Evolutionary conservation across 2,329 filamentous ascomycete species (phyloP).

Genomic region (Diatrype stigma): DNA sequence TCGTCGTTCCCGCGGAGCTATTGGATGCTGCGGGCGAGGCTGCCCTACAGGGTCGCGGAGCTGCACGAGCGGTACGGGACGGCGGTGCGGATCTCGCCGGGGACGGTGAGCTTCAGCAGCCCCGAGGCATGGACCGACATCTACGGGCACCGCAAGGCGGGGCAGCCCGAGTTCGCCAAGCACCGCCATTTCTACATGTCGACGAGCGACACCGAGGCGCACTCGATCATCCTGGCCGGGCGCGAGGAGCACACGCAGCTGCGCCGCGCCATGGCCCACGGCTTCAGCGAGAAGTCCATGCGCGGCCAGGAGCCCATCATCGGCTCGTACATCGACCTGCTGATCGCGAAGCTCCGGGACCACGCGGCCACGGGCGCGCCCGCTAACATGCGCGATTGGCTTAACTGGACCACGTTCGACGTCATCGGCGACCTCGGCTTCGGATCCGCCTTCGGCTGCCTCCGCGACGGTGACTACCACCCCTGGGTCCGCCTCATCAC

Average conservation of each 20-base stretch:
- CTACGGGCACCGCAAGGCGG: constrained; percentile 31
- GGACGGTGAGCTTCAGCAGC: constrained; percentile 37
- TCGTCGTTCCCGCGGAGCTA: constrained; percentile 19
- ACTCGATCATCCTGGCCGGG: constrained; percentile 26
- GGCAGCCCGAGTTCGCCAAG: constrained; percentile 28
- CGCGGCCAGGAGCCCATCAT: constrained; percentile 38
- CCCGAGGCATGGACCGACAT: constrained; percentile 37
- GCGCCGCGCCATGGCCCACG: constrained; percentile 33
- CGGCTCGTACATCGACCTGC: constrained; percentile 31
- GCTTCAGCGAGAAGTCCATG: constrained; percentile 36
- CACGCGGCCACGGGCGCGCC: constrained; percentile 7
- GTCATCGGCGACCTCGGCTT: constrained; percentile 44
- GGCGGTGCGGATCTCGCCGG: constrained; percentile 37
- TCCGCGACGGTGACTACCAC: constrained; percentile 29
- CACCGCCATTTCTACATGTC: constrained; percentile 23
- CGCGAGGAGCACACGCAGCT: constrained; percentile 30
- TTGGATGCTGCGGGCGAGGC: constrained; percentile 16
- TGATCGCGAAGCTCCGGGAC: constrained; percentile 23
- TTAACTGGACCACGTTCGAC: constrained; percentile 38
- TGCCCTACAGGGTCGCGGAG: constrained; percentile 20
- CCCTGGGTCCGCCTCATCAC: constrained; percentile 32
- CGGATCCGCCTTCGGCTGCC: constrained; percentile 36
- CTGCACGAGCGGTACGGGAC: constrained; percentile 36
- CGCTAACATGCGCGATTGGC: constrained; percentile 34
- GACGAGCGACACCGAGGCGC: constrained; percentile 16